Conservation (phyloP, 1,284 basidiomycete genomes). For the Boletus smithii region DNA sequence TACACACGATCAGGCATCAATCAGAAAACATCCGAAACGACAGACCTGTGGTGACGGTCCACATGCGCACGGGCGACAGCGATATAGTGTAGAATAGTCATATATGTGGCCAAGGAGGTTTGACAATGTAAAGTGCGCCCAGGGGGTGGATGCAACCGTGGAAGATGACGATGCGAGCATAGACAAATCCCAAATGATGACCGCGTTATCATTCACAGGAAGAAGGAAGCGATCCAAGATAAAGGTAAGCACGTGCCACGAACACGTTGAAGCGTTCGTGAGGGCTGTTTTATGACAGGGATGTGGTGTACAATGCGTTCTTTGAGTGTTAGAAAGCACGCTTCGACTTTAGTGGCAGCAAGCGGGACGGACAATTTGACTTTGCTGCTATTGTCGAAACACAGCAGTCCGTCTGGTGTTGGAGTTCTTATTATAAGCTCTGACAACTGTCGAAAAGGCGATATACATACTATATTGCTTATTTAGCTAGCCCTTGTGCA, state of each 20-base stretch:
- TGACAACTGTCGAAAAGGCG: too few species aligned
- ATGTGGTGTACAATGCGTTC: slow-evolving; percentile 1
- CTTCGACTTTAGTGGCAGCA: slow-evolving; percentile 15
- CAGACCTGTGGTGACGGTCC: slow-evolving; percentile 11
- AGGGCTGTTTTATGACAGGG: not conserved
- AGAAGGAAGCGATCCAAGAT: slow-evolving; percentile 26
- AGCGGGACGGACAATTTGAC: too few species aligned
- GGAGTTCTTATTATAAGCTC: too few species aligned
- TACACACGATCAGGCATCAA: slow-evolving; percentile 1
- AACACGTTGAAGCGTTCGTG: not conserved
- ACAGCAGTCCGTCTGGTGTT: too few species aligned
- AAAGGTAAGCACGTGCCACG: slow-evolving; percentile 19
- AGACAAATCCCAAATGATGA: slow-evolving; percentile 21
- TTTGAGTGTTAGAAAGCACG: slow-evolving; percentile 14
- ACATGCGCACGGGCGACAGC: not conserved
- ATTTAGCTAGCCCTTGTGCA: too few species aligned
- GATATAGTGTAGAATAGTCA: slow-evolving; percentile 12
- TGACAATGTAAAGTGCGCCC: slow-evolving; percentile 13
- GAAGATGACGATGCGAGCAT: not conserved
- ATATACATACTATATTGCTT: too few species aligned
- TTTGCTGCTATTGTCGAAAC: too few species aligned
- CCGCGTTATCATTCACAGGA: slow-evolving; percentile 9
- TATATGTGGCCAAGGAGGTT: slow-evolving; percentile 6
- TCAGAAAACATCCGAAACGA: not conserved
- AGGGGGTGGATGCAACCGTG: not conserved